These are phyloP conservation scores for Trametopsis cervina DNA, from an alignment of 768 basidiomycete genomes.

Conservation along the genomic window DNA sequence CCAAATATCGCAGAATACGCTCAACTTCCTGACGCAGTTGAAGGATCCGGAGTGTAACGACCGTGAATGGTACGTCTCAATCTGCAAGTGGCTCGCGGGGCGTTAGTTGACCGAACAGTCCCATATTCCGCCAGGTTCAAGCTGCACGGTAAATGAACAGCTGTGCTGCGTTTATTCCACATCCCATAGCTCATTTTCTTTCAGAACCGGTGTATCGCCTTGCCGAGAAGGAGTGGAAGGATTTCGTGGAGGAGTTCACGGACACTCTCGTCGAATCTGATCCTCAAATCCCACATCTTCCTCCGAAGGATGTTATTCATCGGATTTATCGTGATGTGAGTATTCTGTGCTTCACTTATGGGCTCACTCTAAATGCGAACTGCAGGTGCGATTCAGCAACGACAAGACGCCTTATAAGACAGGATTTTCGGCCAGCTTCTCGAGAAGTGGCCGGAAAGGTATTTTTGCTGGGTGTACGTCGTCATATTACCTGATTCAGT, in stretches of 20 bases:
- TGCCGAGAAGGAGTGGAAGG: constrained; percentile 87
- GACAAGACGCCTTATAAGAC: constrained; percentile 96
- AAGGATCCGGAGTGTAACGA: constrained; percentile 77
- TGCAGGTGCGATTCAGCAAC: constrained; percentile 80
- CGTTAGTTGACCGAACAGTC: neutral
- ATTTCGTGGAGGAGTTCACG: constrained; percentile 70
- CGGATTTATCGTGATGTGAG: constrained; percentile 87
- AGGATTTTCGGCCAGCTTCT: constrained; percentile 75
- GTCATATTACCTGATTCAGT: neutral
- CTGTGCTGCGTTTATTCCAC: too few species aligned
- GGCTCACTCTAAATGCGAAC: neutral
- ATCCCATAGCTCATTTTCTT: neutral
- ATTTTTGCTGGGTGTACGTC: constrained; percentile 79
- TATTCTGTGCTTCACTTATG: constrained; percentile 4
- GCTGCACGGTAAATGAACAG: constrained; percentile 57
- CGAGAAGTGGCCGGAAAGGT: constrained; percentile 85
- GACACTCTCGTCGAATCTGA: constrained; percentile 66
- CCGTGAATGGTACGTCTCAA: constrained; percentile 58
- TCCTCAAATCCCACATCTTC: constrained; percentile 77
- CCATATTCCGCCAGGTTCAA: constrained; percentile 58
- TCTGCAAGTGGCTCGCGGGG: neutral
- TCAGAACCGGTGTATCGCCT: constrained; percentile 72
- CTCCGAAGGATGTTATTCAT: constrained; percentile 87
- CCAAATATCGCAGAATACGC: constrained; percentile 77
- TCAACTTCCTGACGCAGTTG: constrained; percentile 69